A percentile compares a stretch with the other conserved stretches of the same genome.
phyloP scores from a whole-genome alignment of 352 stramenopile species.

The Phytophthora fragariae region DNA sequence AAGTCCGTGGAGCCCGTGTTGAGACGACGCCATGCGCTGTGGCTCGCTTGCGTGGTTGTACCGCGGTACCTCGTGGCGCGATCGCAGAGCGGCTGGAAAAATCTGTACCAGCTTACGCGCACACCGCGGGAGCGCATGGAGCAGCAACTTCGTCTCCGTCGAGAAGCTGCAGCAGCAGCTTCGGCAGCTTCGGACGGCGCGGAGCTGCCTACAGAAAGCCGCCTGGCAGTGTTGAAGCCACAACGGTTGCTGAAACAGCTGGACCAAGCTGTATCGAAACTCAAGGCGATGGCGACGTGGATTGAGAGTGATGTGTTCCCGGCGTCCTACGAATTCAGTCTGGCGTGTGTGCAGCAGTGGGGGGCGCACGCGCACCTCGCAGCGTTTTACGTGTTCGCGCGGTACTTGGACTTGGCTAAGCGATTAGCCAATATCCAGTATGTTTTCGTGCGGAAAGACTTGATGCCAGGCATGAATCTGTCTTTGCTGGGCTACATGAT shows the following conservation, averaged over 20 bases:
- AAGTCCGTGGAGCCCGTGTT: slow-evolving; percentile 41
- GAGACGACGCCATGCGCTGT: slow-evolving; percentile 53
- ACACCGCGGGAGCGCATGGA: slow-evolving; percentile 83
- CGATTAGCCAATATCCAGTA: slow-evolving; percentile 77
- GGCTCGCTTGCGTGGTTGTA: slow-evolving; percentile 65
- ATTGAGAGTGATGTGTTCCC: slow-evolving; percentile 62
- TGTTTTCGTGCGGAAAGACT: slow-evolving; percentile 77
- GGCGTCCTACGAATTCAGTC: slow-evolving; percentile 65
- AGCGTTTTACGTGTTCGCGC: slow-evolving; percentile 80
- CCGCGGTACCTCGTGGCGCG: slow-evolving; percentile 67
- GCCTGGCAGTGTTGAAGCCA: slow-evolving; percentile 16
- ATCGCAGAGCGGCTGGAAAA: slow-evolving; percentile 77
- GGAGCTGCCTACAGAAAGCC: neutral
- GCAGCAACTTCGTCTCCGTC: slow-evolving; percentile 69
- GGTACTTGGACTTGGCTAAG: slow-evolving; percentile 77
- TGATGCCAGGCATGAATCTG: slow-evolving; percentile 64
- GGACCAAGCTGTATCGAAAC: slow-evolving; percentile 53
- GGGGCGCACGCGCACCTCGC: slow-evolving; percentile 66
- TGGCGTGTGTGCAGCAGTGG: slow-evolving; percentile 60
- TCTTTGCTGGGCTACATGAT: slow-evolving; percentile 86
- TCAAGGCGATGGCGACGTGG: slow-evolving; percentile 46
- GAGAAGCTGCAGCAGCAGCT: slow-evolving; percentile 30
- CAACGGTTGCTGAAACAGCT: slow-evolving; percentile 41
- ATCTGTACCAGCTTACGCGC: slow-evolving; percentile 65
- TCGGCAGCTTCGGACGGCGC: slow-evolving; percentile 11